Base-by-base conservation (phyloP, 768 basidiomycete genomes). In the Hypsizygus marmoreus region DNA sequence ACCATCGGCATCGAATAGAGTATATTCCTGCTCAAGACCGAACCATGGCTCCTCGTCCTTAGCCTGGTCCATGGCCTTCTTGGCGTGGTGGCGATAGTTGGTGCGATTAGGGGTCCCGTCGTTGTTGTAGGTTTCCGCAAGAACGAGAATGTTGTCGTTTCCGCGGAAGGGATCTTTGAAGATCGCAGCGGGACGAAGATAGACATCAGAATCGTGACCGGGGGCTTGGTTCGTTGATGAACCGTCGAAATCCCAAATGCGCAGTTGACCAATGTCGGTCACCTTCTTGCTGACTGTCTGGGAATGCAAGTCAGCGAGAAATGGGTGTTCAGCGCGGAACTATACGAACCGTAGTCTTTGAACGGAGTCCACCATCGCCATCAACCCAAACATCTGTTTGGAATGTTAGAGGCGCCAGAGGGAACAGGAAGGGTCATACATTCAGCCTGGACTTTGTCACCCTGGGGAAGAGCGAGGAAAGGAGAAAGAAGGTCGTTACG, bases 81-180 rank as follows among this genome's bases (percentile, higher is more conserved):
- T 86, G 49, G 92, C 88, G 59, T 91, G 83, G 66, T 95, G 88
- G 54, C 97, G 92, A 80, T 82, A 82, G 80, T 99, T 99, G 67
- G 92, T 95, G 68, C 79, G 81, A 79, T 98, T 98, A 47, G 95
- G 95, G 26, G 94, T 97, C 50, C 97, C 97, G 57, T 99, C 97
- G 73, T 83, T 97, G 85, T 97, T 97, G 84, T 95, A 98, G 62
- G 89, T 92, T 70, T 94, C 94, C 39, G 94, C 93, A 37, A 98
- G 86, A 58, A 97, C 94, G 49, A 97, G 81, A 61, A 97, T 97
- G 77, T 97, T 97, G 77, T 94, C 86, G 45, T 95, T 95, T 39
- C 94, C 91, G 52, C 97, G 93, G 93, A 98, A 99, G 43, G 97
- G 97, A 65, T 99, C 97, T 61, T 89, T 94, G 86, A 97, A 99